phyloP scores from a whole-genome alignment of 768 basidiomycete genomes.

The Grammothele lineata region DNA sequence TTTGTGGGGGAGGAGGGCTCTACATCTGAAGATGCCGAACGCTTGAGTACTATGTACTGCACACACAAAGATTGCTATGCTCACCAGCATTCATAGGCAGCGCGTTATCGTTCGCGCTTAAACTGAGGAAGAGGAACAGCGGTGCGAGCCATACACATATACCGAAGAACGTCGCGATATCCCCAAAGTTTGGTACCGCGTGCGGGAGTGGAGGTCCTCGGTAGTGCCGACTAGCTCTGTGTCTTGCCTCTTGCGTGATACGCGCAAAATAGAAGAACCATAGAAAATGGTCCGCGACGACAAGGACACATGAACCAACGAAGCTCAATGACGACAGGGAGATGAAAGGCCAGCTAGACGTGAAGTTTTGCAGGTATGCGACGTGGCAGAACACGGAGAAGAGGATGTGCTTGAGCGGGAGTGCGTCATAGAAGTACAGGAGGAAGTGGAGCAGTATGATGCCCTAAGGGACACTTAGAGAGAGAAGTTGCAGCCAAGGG shows the following conservation, averaged over 20 bases:
- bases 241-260: slow-evolving; percentile 59
- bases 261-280: slow-evolving; percentile 96
- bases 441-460: slow-evolving; percentile 76
- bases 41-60: background rate
- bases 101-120: slow-evolving; percentile 96
- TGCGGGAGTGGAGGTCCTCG: slow-evolving; percentile 34
- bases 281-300: slow-evolving; percentile 86
- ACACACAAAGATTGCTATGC: background rate
- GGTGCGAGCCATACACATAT: slow-evolving; percentile 88
- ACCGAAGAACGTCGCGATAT: slow-evolving; percentile 81
- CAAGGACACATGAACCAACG: slow-evolving; percentile 78
- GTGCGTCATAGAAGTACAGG: slow-evolving; percentile 74
- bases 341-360: slow-evolving; percentile 85
- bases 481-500: background rate
- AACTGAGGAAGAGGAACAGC: slow-evolving; percentile 89
- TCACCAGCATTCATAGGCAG: slow-evolving; percentile 68
- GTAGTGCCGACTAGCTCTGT: slow-evolving; percentile 41
- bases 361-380: slow-evolving; percentile 93
- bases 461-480: slow-evolving; percentile 37
- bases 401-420: slow-evolving; percentile 68
- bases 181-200: slow-evolving; percentile 44
- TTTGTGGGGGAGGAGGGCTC: background rate
- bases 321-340: slow-evolving; percentile 84
- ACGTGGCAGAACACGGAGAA: slow-evolving; percentile 85
- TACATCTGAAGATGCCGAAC: background rate